phyloP scores from a whole-genome alignment of 2,329 filamentous ascomycete species.

The Cryoendolithus antarcticus region DNA sequence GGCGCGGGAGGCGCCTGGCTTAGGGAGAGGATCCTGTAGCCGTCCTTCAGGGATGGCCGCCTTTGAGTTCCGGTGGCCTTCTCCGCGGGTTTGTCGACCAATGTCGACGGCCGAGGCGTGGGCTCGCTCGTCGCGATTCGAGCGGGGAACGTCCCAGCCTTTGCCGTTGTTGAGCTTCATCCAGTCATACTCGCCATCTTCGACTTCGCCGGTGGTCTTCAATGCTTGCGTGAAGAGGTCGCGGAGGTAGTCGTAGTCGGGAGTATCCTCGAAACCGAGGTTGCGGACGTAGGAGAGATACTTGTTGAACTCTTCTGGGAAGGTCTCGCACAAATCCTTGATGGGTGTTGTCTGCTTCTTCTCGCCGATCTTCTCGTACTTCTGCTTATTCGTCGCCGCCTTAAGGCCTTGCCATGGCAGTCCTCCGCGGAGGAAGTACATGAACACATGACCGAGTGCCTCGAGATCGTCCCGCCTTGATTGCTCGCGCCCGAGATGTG shows the following conservation, averaged over 20 bases:
- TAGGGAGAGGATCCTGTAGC: slow-evolving; percentile 37
- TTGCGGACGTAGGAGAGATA: slow-evolving; percentile 96
- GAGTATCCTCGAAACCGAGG: slow-evolving; percentile 94
- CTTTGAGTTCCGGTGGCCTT: slow-evolving; percentile 49
- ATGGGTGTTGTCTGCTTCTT: slow-evolving; percentile 98
- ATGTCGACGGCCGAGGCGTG: slow-evolving; percentile 77
- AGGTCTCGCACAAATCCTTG: slow-evolving; percentile 92
- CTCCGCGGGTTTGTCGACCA: slow-evolving; percentile 27
- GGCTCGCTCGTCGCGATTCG: slow-evolving; percentile 37
- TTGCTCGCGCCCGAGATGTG: slow-evolving; percentile 89
- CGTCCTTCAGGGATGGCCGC: slow-evolving; percentile 34
- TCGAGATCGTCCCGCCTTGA: slow-evolving; percentile 92
- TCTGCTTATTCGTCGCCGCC: slow-evolving; percentile 73
- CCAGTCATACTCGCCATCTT: slow-evolving; percentile 99
- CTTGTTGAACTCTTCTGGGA: slow-evolving; percentile 96
- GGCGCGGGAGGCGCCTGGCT: slow-evolving; percentile 51
- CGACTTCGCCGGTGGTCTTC: slow-evolving; percentile 86
- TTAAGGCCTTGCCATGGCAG: slow-evolving; percentile 58
- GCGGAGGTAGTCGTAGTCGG: slow-evolving; percentile 94
- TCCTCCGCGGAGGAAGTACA: slow-evolving; percentile 56
- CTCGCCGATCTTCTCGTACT: slow-evolving; percentile 99
- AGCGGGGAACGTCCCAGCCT: slow-evolving; percentile 70
- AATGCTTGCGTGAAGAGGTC: slow-evolving; percentile 93
- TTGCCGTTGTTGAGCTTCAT: slow-evolving; percentile 95
- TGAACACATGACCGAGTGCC: slow-evolving; percentile 60